Evolutionary conservation across 768 basidiomycete species (phyloP).

Genomic region (Naematelia encephala): DNA sequence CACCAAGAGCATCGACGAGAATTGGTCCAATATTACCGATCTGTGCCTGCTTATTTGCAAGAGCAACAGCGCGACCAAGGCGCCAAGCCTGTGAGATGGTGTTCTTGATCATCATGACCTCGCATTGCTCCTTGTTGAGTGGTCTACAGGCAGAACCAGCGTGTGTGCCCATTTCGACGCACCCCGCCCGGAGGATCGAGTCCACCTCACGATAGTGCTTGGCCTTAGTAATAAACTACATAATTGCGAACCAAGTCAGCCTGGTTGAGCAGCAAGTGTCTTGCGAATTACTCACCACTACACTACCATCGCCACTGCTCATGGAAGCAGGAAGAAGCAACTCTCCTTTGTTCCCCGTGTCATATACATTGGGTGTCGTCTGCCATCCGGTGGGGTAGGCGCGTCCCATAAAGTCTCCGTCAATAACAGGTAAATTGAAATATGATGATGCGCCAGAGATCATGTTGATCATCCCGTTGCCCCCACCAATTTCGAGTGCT

Average conservation of each 20-base stretch:
- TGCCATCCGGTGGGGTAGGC: constrained; percentile 49
- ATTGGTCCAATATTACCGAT: constrained; percentile 50
- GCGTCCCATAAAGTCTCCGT: constrained; percentile 45
- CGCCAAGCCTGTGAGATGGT: constrained; percentile 64
- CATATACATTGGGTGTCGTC: constrained; percentile 37
- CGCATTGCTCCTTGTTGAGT: constrained; percentile 50
- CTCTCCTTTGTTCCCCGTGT: constrained; percentile 12
- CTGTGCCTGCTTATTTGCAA: constrained; percentile 23
- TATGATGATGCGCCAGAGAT: constrained; percentile 24
- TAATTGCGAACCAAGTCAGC: neutral
- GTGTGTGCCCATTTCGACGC: constrained; percentile 59
- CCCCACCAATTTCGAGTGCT: constrained; percentile 54
- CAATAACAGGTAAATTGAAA: constrained; percentile 34
- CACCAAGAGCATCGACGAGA: constrained; percentile 45
- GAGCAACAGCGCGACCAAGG: constrained; percentile 59
- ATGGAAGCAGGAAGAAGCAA: constrained; percentile 51
- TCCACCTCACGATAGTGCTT: constrained; percentile 56
- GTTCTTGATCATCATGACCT: constrained; percentile 54
- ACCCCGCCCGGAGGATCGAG: constrained; percentile 55
- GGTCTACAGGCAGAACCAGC: constrained; percentile 56
- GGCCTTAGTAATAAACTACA: constrained; percentile 53
- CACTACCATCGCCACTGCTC: constrained; percentile 52
- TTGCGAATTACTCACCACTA: constrained; percentile 44
- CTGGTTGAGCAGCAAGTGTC: neutral
- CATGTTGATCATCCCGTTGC: constrained; percentile 51